Evolutionary conservation across 768 basidiomycete genomes (phyloP), one percentile per base, ranked within the genome.

Genomic region (Phylloporus scabripes): DNA sequence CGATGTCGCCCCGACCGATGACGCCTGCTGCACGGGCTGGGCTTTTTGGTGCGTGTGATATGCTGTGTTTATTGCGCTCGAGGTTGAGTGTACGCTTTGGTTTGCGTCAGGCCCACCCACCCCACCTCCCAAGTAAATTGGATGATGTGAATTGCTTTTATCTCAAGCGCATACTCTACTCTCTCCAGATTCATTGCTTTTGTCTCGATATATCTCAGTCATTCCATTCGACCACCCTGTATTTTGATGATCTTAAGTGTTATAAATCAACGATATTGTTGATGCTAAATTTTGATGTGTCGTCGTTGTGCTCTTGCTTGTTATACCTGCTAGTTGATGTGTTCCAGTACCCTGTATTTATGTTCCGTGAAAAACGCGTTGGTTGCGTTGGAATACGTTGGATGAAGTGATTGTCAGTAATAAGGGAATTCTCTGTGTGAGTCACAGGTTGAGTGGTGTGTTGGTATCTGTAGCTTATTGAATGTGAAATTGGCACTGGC

Each of bases 11-110:
- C 1, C 54, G 63, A 24, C 68, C 77, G 11, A 60, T 67, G 38
- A 67, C 74, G 0, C 81, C 82, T 9, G 71, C 81, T 7, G 67
- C 74, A 7, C 76, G 82, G 52, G 58, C 72, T 31, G 86, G 86
- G 28, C 72, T 89, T 18, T 89, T 88, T 59, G 86, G 86, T 85
- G 51, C 52, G 63, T 43, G 23, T 36, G 23, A 41, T 26, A 7
- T n/a, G 24, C 26, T 17, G 17, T 12, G n/a, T n/a, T 10, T 28
- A 14, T 29, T 38, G 1, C 17, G 23, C 15, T 18, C 44, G 28
- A 20, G 1, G 26, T 8, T 36, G 18, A 23, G 18, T 8, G 17
- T 36, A 9, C 17, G 34, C 7, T 34, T 17, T 34, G 33, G 33
- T 36, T 38, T 20, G 32, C 8, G 6, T 41, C 5, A 76, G 74